Percentiles rank a stretch among this genome's conserved stretches.
Evolutionary conservation across 1,139 yeast genomes (phyloP).

Genomic region (Pichia sp.): DNA sequence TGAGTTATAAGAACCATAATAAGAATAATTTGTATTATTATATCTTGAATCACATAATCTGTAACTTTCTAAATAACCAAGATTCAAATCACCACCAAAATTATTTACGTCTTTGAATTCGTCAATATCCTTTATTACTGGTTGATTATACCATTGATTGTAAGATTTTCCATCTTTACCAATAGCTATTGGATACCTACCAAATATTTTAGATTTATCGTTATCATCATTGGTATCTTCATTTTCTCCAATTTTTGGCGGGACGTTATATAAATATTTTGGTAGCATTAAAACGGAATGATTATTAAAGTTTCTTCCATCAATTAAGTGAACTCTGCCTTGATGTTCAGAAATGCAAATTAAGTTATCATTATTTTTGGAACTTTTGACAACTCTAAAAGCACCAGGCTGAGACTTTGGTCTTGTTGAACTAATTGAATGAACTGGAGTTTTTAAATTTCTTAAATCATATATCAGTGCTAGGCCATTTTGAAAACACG

Average conservation of each 20-base stretch:
- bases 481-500: conserved; percentile 80
- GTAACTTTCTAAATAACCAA: conserved; percentile 14
- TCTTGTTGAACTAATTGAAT: conserved; percentile 55
- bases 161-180: background rate
- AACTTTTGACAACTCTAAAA: conserved; percentile 61
- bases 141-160: conserved; percentile 20
- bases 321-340: conserved; percentile 79
- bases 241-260: conserved; percentile 6
- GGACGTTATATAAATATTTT: conserved; percentile 17
- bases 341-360: conserved; percentile 76
- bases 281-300: conserved; percentile 72
- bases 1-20: background rate
- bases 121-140: conserved; percentile 24
- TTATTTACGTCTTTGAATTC: conserved; percentile 12
- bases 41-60: conserved; percentile 3
- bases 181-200: conserved; percentile 9
- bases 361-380: conserved; percentile 68
- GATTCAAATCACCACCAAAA: conserved; percentile 11
- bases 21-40: background rate
- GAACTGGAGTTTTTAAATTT: conserved; percentile 46
- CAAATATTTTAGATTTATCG: conserved; percentile 5
- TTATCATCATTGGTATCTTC: background rate
- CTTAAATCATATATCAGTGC: conserved; percentile 73
- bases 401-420: conserved; percentile 42
- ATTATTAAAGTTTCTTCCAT: conserved; percentile 61